Percentiles rank a stretch among this genome's conserved stretches.
phyloP scores from a whole-genome alignment of 1,284 basidiomycete species.

The Gastroboletus turbinatus region DNA sequence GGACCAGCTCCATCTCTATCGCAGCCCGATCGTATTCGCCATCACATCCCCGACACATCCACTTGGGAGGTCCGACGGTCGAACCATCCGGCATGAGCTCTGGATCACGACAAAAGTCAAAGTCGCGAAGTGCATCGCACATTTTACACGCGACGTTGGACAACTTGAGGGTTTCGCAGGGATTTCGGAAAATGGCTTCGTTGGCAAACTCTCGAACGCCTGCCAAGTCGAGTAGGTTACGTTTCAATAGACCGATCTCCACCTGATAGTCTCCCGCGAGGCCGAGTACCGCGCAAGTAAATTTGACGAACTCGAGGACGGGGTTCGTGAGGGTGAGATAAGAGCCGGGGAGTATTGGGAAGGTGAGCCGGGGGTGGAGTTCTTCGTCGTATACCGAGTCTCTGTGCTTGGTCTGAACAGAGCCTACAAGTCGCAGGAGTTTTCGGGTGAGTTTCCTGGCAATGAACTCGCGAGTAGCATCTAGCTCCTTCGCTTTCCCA shows the following conservation, averaged over 20 bases:
- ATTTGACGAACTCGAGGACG: slow-evolving; percentile 89
- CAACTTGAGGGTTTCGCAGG: slow-evolving; percentile 88
- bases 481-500: slow-evolving; percentile 69
- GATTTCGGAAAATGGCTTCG: slow-evolving; percentile 86
- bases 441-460: slow-evolving; percentile 80
- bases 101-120: slow-evolving; percentile 94
- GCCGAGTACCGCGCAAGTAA: slow-evolving; percentile 77
- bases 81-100: slow-evolving; percentile 71
- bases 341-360: slow-evolving; percentile 89
- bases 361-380: slow-evolving; percentile 61
- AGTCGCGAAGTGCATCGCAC: slow-evolving; percentile 88
- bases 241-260: slow-evolving; percentile 87
- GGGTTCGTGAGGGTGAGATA: slow-evolving; percentile 77
- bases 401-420: slow-evolving; percentile 65
- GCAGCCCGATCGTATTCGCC: slow-evolving; percentile 84
- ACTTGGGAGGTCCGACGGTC: slow-evolving; percentile 50
- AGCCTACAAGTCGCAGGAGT: slow-evolving; percentile 72
- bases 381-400: slow-evolving; percentile 62
- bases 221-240: slow-evolving; percentile 88
- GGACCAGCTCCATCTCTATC: slow-evolving; percentile 87
- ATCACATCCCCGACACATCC: slow-evolving; percentile 72
- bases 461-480: slow-evolving; percentile 73
- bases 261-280: slow-evolving; percentile 78
- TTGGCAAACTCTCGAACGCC: slow-evolving; percentile 86
- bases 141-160: slow-evolving; percentile 88